A percentile compares a stretch with the other conserved stretches of the same genome.
phyloP scores from a whole-genome alignment of 805 yeast genomes.

The Ogataea ganodermae region DNA sequence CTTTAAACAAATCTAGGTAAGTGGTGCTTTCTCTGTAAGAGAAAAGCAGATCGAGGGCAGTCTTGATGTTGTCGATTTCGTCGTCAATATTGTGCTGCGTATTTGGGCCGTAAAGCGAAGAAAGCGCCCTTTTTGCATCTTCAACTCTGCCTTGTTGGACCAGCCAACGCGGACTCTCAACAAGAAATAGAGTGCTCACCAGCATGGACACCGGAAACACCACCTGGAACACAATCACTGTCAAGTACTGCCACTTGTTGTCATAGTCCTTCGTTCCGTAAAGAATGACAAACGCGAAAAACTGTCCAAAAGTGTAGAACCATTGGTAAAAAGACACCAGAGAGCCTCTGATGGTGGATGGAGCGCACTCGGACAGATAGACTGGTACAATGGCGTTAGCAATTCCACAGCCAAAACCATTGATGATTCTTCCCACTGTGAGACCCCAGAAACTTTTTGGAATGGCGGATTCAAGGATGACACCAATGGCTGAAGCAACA shows the following conservation, averaged over 20 bases:
- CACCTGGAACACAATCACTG: constrained; percentile 34
- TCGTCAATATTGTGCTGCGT: constrained; percentile 39
- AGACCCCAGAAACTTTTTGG: constrained; percentile 22
- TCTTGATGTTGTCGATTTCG: constrained; percentile 45
- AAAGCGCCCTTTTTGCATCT: constrained; percentile 44
- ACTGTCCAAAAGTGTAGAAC: constrained; percentile 36
- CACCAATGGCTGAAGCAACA: constrained; percentile 36
- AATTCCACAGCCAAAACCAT: constrained; percentile 38
- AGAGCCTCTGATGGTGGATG: constrained; percentile 32
- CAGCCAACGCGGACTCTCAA: constrained; percentile 49
- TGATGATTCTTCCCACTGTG: constrained; percentile 34
- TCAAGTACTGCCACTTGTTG: constrained; percentile 18
- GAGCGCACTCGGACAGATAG: constrained; percentile 36
- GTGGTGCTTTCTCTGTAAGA: constrained; percentile 32
- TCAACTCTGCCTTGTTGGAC: constrained; percentile 40
- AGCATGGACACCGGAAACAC: constrained; percentile 20
- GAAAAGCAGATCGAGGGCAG: constrained; percentile 27
- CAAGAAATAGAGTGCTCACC: constrained; percentile 23
- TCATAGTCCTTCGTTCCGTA: constrained; percentile 10
- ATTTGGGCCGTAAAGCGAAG: constrained; percentile 41
- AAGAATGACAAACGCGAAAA: constrained; percentile 32
- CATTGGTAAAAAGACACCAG: constrained; percentile 41
- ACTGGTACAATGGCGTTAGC: constrained; percentile 37
- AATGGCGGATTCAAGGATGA: constrained; percentile 21
- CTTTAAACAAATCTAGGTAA: constrained; percentile 46